Percentiles rank a stretch among this genome's conserved stretches.
Evolutionary conservation across 441 rosid genomes (phyloP).

Genomic region (Gossypium gossypioides): DNA sequence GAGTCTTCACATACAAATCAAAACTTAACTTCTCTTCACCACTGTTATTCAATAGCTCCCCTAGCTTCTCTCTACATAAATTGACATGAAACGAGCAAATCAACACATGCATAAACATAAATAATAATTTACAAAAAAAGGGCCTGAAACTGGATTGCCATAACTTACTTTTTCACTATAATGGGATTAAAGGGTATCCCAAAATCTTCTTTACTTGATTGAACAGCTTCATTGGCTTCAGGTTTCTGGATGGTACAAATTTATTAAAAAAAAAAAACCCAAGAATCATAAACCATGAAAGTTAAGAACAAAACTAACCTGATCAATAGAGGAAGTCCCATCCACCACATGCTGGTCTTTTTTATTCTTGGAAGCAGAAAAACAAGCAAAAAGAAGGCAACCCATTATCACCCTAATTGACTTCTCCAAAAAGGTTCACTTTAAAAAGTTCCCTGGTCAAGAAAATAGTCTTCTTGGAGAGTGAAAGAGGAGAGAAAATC

Average conservation of each 20-base stretch:
- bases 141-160: background rate
- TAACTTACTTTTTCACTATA: constrained; percentile 21
- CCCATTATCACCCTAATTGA: constrained; percentile 31
- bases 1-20: constrained; percentile 21
- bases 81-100: background rate
- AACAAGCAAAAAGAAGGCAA: constrained; percentile 36
- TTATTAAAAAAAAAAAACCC: background rate
- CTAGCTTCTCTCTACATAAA: constrained; percentile 14
- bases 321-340: constrained; percentile 15
- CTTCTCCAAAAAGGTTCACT: constrained; percentile 14
- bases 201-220: constrained; percentile 11
- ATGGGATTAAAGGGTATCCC: constrained; percentile 16
- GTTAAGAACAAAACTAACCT: constrained; percentile 15
- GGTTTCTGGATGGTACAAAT: constrained; percentile 20
- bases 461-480: background rate
- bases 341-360: constrained; percentile 21
- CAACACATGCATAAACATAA: background rate
- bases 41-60: constrained; percentile 6
- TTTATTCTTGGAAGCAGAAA: constrained; percentile 27
- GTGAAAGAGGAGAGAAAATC: background rate
- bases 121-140: background rate
- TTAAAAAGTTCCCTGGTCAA: background rate
- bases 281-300: constrained; percentile 6
- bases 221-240: constrained; percentile 18
- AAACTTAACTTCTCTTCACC: constrained; percentile 21